Evolutionary conservation across 2,329 filamentous ascomycete genomes (phyloP).

Genomic region (Trichoderma sp.): DNA sequence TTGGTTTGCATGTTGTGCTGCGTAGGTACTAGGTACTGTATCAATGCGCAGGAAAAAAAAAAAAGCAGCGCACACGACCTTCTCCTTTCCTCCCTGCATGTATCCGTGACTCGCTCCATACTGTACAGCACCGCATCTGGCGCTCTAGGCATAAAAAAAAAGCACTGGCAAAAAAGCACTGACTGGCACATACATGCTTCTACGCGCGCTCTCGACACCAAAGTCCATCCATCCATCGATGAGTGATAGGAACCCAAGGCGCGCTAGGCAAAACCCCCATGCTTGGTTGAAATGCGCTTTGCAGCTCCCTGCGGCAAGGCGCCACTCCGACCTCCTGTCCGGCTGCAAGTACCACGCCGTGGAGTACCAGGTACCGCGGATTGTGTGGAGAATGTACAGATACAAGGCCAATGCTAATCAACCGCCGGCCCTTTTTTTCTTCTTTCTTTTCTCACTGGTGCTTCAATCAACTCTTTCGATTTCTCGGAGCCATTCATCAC

Average conservation of each 20-base stretch:
- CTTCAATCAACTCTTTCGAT: background rate
- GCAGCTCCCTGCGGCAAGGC: slow-evolving; percentile 8
- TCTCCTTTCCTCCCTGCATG: background rate
- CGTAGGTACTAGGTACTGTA: background rate
- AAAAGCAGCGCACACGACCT: background rate
- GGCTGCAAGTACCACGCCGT: background rate
- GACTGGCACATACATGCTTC: background rate
- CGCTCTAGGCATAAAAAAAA: too few species aligned
- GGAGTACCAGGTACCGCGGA: background rate
- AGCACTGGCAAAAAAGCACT: background rate
- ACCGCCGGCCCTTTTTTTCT: background rate
- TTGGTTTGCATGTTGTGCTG: too few species aligned
- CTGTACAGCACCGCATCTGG: too few species aligned
- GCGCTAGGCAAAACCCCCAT: background rate
- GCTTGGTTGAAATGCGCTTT: slow-evolving; percentile 1
- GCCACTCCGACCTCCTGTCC: slow-evolving; percentile 12
- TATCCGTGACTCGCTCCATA: background rate
- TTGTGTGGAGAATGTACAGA: background rate
- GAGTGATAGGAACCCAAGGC: background rate
- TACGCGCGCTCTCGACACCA: background rate
- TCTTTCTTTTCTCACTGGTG: background rate
- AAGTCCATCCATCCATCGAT: too few species aligned
- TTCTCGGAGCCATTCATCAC: background rate
- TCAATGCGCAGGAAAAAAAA: background rate
- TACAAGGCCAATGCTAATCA: background rate